phyloP scores from a whole-genome alignment of 73 alveolate genomes.

The Uronychia setigera region DNA sequence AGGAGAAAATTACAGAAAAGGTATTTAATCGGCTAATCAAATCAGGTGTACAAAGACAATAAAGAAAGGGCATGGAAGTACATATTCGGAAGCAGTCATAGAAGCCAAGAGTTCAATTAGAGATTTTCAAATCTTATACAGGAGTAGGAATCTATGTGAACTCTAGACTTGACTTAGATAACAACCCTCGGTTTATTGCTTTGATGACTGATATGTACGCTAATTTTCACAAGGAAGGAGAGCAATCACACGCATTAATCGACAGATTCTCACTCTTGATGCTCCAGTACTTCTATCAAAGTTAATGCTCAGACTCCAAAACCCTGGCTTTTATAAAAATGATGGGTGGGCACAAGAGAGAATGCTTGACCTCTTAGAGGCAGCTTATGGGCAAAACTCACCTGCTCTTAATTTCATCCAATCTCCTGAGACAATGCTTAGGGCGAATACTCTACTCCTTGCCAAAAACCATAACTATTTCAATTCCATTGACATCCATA shows the following conservation, averaged over 20 bases:
- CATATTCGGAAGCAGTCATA: too few species aligned
- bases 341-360: neutral
- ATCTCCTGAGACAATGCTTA: constrained; percentile 7
- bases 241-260: neutral
- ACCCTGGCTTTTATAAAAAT: neutral
- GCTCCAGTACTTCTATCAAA: neutral
- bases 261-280: neutral
- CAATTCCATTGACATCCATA: constrained; percentile 5
- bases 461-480: constrained; percentile 44
- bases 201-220: neutral
- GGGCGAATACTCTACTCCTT: neutral
- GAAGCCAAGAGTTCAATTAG: too few species aligned
- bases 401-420: neutral
- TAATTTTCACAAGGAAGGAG: neutral
- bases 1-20: too few species aligned
- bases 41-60: too few species aligned
- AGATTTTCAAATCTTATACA: too few species aligned
- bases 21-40: too few species aligned
- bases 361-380: neutral
- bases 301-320: neutral
- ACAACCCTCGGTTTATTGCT: neutral
- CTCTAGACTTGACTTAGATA: neutral
- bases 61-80: too few species aligned
- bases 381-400: neutral
- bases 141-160: too few species aligned